These are phyloP conservation scores for Cunninghamia lanceolata DNA, from an alignment of 75 land plant species.

Conservation along the genomic window DNA sequence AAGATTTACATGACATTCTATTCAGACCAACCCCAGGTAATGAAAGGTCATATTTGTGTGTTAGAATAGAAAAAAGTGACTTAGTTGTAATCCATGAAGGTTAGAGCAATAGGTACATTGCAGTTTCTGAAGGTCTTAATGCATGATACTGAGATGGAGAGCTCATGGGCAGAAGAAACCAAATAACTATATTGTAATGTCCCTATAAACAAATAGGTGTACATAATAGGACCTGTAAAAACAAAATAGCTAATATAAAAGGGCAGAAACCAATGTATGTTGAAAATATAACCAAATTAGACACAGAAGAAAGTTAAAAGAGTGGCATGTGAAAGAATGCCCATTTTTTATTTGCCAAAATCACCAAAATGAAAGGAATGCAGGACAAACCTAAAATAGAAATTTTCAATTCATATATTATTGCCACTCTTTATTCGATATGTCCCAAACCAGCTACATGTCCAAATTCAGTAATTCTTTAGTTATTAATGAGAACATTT, in stretches of 20 bases:
- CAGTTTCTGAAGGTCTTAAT: not conserved
- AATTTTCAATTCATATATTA: not conserved
- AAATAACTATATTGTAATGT: not conserved
- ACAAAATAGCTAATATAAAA: too few relatives aligned
- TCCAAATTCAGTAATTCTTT: not conserved
- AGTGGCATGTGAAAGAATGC: not conserved
- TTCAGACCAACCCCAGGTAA: not conserved
- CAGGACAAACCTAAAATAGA: not conserved
- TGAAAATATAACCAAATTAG: not conserved
- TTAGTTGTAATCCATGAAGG: not conserved
- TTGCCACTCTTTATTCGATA: not conserved
- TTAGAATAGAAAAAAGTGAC: not conserved
- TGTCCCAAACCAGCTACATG: not conserved
- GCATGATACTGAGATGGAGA: not conserved
- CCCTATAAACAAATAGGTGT: not conserved
- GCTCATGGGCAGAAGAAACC: not conserved
- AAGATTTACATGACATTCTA: not conserved
- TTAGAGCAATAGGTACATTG: too few relatives aligned
- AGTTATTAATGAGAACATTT: not conserved
- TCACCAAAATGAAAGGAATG: not conserved
- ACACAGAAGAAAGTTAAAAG: not conserved
- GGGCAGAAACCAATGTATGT: not conserved
- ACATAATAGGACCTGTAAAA: not conserved
- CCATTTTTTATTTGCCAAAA: not conserved
- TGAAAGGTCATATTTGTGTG: not conserved